These are phyloP conservation scores for Elymus sibiricus DNA, from an alignment of 176 grass and related monocot species.

Conservation along the genomic window DNA sequence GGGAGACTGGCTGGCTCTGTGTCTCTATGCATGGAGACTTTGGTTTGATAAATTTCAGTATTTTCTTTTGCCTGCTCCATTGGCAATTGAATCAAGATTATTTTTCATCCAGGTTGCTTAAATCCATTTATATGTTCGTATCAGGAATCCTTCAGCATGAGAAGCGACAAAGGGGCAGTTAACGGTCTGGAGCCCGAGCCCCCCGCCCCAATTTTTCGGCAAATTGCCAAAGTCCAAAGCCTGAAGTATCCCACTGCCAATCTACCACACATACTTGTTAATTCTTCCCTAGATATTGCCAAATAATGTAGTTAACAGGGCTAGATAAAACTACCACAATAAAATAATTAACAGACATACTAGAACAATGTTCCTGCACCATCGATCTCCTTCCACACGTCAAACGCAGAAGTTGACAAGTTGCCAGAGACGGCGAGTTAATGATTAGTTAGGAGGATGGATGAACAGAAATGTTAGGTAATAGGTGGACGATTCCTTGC, in stretches of 20 bases:
- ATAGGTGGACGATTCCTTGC: conserved; percentile 26
- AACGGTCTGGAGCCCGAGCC: not conserved
- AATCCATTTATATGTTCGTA: not conserved
- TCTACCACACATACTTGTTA: not conserved
- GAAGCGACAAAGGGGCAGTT: not conserved
- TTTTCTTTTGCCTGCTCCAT: not conserved
- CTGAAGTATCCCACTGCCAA: not conserved
- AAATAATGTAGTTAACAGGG: not conserved
- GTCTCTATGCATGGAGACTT: too few species aligned
- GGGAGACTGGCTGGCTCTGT: too few species aligned
- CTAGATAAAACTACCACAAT: not conserved
- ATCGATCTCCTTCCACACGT: not conserved
- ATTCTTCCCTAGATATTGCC: not conserved
- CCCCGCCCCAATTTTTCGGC: not conserved
- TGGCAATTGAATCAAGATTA: not conserved
- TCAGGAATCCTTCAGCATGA: not conserved
- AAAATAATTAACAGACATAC: not conserved
- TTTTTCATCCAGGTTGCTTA: not conserved
- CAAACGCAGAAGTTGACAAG: conserved; percentile 26
- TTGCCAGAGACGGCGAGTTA: not conserved
- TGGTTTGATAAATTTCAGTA: too few species aligned
- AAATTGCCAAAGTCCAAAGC: not conserved
- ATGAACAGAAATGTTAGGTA: conserved; percentile 17
- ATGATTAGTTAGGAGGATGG: conserved; percentile 12
- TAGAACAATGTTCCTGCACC: not conserved